These are phyloP conservation scores for Linum tenue DNA, from an alignment of 345 rosid species.

Conservation along the genomic window DNA sequence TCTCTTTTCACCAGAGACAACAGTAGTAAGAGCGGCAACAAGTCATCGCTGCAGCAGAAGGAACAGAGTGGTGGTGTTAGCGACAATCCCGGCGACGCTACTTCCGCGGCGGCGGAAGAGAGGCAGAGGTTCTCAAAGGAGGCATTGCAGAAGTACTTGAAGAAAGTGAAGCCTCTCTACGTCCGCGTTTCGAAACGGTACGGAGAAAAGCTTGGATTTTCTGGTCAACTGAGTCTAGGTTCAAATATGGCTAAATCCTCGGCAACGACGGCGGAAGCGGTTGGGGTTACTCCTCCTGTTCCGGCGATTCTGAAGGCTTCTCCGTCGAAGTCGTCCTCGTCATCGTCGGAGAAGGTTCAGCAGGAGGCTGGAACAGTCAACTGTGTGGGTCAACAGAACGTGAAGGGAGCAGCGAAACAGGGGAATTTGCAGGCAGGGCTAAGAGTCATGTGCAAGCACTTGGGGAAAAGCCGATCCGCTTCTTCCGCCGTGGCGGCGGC, in stretches of 20 bases:
- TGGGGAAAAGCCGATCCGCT: constrained; percentile 89
- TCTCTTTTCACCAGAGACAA: constrained; percentile 68
- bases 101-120: constrained; percentile 14
- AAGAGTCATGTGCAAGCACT: constrained; percentile 68
- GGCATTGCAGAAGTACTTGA: constrained; percentile 70
- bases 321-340: constrained; percentile 11
- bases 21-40: constrained; percentile 34
- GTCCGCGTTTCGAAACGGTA: constrained; percentile 69
- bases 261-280: constrained; percentile 6
- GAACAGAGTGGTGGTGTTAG: constrained; percentile 30
- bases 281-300: too few relatives aligned
- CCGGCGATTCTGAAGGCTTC: constrained; percentile 9
- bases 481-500: constrained; percentile 47
- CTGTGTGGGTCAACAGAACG: constrained; percentile 5
- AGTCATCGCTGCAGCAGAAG: constrained; percentile 20
- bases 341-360: constrained; percentile 15
- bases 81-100: constrained; percentile 8
- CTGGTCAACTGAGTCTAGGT: constrained; percentile 39
- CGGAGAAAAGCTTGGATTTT: constrained; percentile 50
- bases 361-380: constrained; percentile 16
- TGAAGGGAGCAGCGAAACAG: constrained; percentile 29
- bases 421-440: constrained; percentile 56
- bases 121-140: constrained; percentile 44
- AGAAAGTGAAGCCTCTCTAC: constrained; percentile 89
- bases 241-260: constrained; percentile 20